Percentiles rank a stretch among this genome's conserved stretches.
Conservation (phyloP, 306 rosid species). For the Casuarina cunninghamiana region DNA sequence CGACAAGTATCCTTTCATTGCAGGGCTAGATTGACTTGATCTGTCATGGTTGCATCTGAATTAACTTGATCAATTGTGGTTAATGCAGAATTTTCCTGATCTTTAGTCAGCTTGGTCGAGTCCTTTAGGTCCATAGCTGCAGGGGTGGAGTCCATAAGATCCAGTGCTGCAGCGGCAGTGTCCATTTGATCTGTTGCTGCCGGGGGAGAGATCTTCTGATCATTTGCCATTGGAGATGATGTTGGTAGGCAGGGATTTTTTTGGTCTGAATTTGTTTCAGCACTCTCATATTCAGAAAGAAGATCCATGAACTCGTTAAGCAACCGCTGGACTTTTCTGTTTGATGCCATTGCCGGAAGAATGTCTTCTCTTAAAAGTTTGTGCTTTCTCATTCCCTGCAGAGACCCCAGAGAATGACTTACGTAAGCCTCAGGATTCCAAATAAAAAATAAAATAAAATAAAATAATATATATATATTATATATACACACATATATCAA, state of each 20-base stretch:
- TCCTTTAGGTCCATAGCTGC: conserved; percentile 26
- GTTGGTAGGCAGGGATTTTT: conserved; percentile 30
- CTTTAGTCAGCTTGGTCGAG: conserved; percentile 14
- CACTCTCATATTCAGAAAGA: conserved; percentile 66
- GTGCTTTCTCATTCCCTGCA: conserved; percentile 93
- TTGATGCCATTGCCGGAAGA: conserved; percentile 97
- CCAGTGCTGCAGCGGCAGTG: conserved; percentile 21
- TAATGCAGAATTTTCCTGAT: conserved; percentile 27
- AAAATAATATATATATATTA: no score
- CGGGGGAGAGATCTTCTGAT: conserved; percentile 25
- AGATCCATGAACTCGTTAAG: conserved; percentile 95
- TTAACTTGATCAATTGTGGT: conserved; percentile 15
- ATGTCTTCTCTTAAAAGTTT: conserved; percentile 88
- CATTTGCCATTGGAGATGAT: conserved; percentile 32
- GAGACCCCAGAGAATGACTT: conserved; percentile 14
- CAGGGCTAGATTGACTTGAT: conserved; percentile 35
- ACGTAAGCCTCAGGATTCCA: not conserved
- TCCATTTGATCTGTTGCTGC: conserved; percentile 27
- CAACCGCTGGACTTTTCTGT: conserved; percentile 92
- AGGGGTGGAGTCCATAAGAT: conserved; percentile 15
- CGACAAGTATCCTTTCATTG: conserved; percentile 43
- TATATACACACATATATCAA: not conserved
- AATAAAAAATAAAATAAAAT: no score
- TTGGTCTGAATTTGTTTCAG: conserved; percentile 46
- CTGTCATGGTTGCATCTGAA: conserved; percentile 37